A percentile compares a stretch with the other conserved stretches of the same genome.
phyloP scores from a whole-genome alignment of 495 filamentous ascomycete genomes.

The Collariella sp. region DNA sequence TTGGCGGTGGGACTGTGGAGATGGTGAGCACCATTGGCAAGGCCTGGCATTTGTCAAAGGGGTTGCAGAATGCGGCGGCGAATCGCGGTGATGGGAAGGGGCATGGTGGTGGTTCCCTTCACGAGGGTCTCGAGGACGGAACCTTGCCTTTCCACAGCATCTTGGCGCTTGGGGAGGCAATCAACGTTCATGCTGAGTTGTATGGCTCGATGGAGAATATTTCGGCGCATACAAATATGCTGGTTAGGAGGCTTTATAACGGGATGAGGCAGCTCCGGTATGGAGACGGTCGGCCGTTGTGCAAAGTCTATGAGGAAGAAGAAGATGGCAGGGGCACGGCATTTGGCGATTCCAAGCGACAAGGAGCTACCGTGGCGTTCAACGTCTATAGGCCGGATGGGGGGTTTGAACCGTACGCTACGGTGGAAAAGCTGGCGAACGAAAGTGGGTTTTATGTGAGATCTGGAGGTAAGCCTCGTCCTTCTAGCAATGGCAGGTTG shows the following conservation, averaged over 20 bases:
- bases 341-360: slow-evolving; percentile 49
- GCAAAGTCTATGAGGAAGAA: slow-evolving; percentile 46
- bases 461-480: slow-evolving; percentile 50
- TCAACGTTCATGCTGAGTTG: slow-evolving; percentile 54
- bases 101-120: slow-evolving; percentile 27
- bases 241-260: slow-evolving; percentile 45
- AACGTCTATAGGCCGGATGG: slow-evolving; percentile 52
- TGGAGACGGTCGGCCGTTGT: slow-evolving; percentile 48
- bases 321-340: slow-evolving; percentile 6
- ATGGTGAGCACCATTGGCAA: slow-evolving; percentile 52
- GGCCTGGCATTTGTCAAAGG: slow-evolving; percentile 58
- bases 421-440: slow-evolving; percentile 56
- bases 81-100: background rate
- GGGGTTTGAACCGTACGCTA: slow-evolving; percentile 46
- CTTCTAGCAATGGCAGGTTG: slow-evolving; percentile 39
- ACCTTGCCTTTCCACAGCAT: slow-evolving; percentile 74
- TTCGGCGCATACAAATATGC: slow-evolving; percentile 52
- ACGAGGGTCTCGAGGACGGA: slow-evolving; percentile 67
- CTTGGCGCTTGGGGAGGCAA: slow-evolving; percentile 58
- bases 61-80: slow-evolving; percentile 23
- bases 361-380: slow-evolving; percentile 66
- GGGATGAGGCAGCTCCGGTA: slow-evolving; percentile 48
- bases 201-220: slow-evolving; percentile 55
- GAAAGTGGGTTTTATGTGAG: slow-evolving; percentile 56
- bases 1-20: slow-evolving; percentile 70